These are phyloP conservation scores for Hypoxylon sp. DNA, from an alignment of 2,329 filamentous ascomycete species.

Conservation along the genomic window DNA sequence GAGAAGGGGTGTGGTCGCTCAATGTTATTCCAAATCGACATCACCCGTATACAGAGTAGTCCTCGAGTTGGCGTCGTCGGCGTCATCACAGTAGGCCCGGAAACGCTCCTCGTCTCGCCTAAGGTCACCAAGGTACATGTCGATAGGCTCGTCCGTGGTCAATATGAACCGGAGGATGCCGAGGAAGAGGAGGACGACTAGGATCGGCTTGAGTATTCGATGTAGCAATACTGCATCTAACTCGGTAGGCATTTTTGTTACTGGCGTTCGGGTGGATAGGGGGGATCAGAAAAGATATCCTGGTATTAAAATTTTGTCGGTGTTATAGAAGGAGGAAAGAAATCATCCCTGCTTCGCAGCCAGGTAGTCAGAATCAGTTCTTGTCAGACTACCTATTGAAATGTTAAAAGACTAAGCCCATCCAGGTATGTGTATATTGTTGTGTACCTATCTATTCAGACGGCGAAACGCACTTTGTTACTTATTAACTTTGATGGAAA, in stretches of 20 bases:
- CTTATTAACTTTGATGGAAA: no score
- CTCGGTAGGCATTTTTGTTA: background rate
- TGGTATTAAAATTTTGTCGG: background rate
- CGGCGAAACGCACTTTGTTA: no score
- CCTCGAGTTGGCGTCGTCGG: no score
- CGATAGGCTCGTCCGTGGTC: background rate
- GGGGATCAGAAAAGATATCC: background rate
- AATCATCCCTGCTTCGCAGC: background rate
- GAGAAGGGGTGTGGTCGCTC: background rate
- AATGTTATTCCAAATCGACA: no score
- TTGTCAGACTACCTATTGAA: no score
- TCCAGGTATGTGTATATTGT: no score
- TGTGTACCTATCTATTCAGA: no score
- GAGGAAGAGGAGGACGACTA: background rate
- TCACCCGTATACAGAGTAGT: no score
- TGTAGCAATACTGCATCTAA: background rate
- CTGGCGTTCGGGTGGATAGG: background rate
- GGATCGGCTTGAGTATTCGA: background rate
- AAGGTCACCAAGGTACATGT: constrained; percentile 14
- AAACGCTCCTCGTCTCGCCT: constrained; percentile 5
- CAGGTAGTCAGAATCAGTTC: background rate
- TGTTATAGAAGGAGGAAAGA: background rate
- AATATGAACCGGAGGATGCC: background rate
- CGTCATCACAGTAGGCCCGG: background rate
- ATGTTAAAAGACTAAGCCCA: no score